phyloP scores from a whole-genome alignment of 345 rosid species.

The Excoecaria agallocha region DNA sequence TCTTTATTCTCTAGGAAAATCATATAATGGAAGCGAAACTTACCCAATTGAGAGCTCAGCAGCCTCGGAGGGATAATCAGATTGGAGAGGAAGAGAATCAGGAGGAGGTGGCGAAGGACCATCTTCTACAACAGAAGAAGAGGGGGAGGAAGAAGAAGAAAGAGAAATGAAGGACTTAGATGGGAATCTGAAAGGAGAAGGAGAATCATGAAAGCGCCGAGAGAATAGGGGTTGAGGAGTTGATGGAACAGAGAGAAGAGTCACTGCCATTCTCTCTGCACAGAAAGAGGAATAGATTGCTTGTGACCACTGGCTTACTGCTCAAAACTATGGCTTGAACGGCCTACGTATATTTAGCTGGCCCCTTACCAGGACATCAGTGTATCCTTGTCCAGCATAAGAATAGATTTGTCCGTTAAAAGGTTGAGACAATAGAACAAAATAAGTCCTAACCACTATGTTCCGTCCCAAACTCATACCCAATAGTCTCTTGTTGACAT shows the following conservation, averaged over 20 bases:
- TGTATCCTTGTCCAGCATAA: too few relatives aligned
- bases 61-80: slow-evolving; percentile 24
- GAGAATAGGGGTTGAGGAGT: slow-evolving; percentile 23
- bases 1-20: too few relatives aligned
- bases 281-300: neutral
- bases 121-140: slow-evolving; percentile 38
- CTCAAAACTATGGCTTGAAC: neutral
- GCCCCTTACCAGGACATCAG: too few relatives aligned
- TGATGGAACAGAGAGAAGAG: slow-evolving; percentile 39
- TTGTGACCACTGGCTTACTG: slow-evolving; percentile 4
- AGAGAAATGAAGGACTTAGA: slow-evolving; percentile 33
- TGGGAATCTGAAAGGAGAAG: slow-evolving; percentile 24
- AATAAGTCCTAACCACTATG: too few relatives aligned
- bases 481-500: too few relatives aligned
- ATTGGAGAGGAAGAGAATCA: slow-evolving; percentile 24
- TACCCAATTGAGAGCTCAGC: slow-evolving; percentile 45
- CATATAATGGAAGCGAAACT: neutral
- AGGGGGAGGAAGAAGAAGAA: slow-evolving; percentile 36
- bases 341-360: too few relatives aligned
- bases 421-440: too few relatives aligned
- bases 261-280: slow-evolving; percentile 36
- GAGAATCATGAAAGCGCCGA: slow-evolving; percentile 22
- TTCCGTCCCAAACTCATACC: too few relatives aligned
- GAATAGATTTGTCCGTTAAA: too few relatives aligned
- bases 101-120: slow-evolving; percentile 27